A percentile compares a stretch with the other conserved stretches of the same genome.
Conservation (phyloP, 2,329 filamentous ascomycete species). For the Sclerotinia nivalis region DNA sequence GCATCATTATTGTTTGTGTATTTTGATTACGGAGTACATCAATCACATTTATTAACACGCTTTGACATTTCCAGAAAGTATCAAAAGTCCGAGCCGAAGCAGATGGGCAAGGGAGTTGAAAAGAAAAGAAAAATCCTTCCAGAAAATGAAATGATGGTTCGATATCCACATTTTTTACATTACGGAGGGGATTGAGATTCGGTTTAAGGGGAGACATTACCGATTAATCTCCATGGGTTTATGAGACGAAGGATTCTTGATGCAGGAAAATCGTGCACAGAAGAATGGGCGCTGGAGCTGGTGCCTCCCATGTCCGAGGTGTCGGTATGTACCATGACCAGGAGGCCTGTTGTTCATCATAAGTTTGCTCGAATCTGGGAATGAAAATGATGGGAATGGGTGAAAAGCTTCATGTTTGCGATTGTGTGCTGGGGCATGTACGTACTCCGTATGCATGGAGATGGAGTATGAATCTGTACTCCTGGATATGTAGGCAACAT, state of each 20-base stretch:
- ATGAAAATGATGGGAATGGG: background rate
- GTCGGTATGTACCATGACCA: constrained; percentile 25
- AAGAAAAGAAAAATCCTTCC: background rate
- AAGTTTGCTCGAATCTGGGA: background rate
- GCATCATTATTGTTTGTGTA: background rate
- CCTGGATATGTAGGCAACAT: background rate
- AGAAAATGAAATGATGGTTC: constrained; percentile 10
- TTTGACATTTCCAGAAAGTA: constrained; percentile 4
- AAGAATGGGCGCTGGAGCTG: background rate
- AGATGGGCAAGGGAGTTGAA: background rate
- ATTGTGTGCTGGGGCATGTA: background rate
- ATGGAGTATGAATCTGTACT: background rate
- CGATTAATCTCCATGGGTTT: constrained; percentile 11
- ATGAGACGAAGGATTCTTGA: background rate
- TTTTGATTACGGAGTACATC: background rate
- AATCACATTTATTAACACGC: constrained; percentile 3
- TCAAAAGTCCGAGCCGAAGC: background rate
- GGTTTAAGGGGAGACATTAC: background rate
- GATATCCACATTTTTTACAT: constrained; percentile 4
- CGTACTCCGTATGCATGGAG: background rate
- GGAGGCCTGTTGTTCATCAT: constrained; percentile 19
- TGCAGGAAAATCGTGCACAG: constrained; percentile 1
- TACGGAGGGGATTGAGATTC: background rate
- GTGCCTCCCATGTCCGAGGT: constrained; percentile 27
- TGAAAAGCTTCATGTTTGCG: background rate